Evolutionary conservation across 2,329 filamentous ascomycete species (phyloP), one percentile per base, ranked within the genome.

Genomic region (Xylariaceae sp.): DNA sequence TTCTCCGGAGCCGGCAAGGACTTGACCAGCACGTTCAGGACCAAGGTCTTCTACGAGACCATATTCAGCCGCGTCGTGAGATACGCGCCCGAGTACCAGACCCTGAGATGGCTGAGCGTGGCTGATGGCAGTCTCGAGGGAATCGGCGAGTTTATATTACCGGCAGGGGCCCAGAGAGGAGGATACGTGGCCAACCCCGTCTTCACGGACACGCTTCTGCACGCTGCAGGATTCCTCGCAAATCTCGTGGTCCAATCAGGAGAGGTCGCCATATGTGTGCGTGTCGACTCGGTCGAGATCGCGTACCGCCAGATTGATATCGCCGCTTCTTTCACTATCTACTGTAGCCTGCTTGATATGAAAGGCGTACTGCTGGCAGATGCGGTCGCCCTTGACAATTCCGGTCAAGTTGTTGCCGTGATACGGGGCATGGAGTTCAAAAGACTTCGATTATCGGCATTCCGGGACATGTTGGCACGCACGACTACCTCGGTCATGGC

Each of bases 1-100:
- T n/a, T n/a, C n/a, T n/a, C n/a, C n/a, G n/a, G n/a, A n/a, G n/a
- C n/a, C n/a, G n/a, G n/a, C n/a, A n/a, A n/a, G 7, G 19, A 16
- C 5, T 23, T 14, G 5, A 25, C 31, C 5, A 46, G 53, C 28
- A 46, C 42, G 17, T 40, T 40, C 21, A 35, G 31, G 3, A 5
- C 38, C 10, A 38, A 26, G 13, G 38, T 31, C 2, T 32, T 55
- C 7, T 56, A 56, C 27, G 40, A 53, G 8, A 39, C 44, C 29
- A 47, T 56, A n/a, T 56, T 56, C 36, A 50, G 51, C 14, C 46
- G 52, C 15, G 52, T 56, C 7, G 52, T 56, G 1, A 28, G 36
- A 3, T 56, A 56, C 31, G 39, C 44, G 3, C 36, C 42, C 5
- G 46, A 43, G 3, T 53, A 50, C 33, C 33, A 46, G 27, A 52